phyloP scores from a whole-genome alignment of 2,329 filamentous ascomycete genomes.

The Stagonosporopsis vannaccii region DNA sequence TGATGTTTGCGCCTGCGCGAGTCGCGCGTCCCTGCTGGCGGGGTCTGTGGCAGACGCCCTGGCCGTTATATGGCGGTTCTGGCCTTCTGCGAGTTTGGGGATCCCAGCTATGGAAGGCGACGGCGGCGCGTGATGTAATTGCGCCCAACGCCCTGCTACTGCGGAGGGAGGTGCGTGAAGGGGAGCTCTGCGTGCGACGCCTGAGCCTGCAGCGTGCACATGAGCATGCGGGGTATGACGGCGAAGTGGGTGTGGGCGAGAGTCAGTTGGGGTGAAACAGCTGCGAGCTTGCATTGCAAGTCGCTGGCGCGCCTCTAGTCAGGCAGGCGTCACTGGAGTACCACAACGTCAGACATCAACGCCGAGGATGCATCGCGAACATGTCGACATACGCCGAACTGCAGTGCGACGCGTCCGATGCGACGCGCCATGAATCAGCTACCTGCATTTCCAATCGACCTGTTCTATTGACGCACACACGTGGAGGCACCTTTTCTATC shows the following conservation, averaged over 20 bases:
- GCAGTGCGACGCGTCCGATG: neutral
- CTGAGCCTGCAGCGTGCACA: conserved; percentile 23
- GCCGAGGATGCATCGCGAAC: neutral
- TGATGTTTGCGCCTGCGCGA: conserved; percentile 33
- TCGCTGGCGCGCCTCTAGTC: neutral
- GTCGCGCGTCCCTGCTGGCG: conserved; percentile 26
- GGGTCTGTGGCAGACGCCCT: conserved; percentile 32
- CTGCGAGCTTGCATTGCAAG: conserved; percentile 9
- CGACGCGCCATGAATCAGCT: conserved; percentile 8
- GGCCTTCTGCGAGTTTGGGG: conserved; percentile 26
- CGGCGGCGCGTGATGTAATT: conserved; percentile 16
- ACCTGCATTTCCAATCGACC: conserved; percentile 7
- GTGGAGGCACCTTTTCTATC: conserved; percentile 2
- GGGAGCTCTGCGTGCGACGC: conserved; percentile 17
- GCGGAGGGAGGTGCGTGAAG: conserved; percentile 1
- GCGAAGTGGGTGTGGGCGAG: conserved; percentile 12
- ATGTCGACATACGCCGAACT: neutral
- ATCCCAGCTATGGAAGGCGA: conserved; percentile 36
- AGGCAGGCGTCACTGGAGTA: conserved; percentile 9
- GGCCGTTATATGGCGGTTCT: conserved; percentile 33
- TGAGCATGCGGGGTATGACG: conserved; percentile 24
- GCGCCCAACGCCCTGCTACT: conserved; percentile 16
- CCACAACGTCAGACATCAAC: conserved; percentile 3
- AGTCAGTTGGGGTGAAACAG: conserved; percentile 19
- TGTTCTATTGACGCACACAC: conserved; percentile 8